A percentile compares a stretch with the other conserved stretches of the same genome.
These are phyloP conservation scores for Noccaea bulbosa DNA, from an alignment of 345 rosid species.

Conservation along the genomic window DNA sequence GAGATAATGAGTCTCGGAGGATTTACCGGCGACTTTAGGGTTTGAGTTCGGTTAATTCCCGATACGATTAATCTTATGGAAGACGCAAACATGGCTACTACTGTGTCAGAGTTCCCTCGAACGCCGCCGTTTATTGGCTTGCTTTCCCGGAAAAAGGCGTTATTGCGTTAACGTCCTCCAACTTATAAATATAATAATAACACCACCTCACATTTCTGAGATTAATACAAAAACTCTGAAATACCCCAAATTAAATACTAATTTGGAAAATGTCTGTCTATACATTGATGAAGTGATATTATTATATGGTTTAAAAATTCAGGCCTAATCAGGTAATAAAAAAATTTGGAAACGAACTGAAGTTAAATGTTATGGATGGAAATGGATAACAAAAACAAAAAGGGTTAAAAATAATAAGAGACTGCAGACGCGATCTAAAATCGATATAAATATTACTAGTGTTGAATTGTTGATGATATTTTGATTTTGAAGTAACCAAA, in stretches of 20 bases:
- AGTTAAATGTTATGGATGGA: no score
- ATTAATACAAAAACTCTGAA: background rate
- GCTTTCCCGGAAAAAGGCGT: background rate
- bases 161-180: conserved; percentile 1
- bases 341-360: no score
- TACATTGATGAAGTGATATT: no score
- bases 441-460: no score
- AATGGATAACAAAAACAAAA: no score
- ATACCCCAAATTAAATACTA: background rate
- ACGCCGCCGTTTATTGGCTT: conserved; percentile 3
- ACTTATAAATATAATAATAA: conserved; percentile 3
- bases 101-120: background rate
- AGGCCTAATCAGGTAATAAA: no score
- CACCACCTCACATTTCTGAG: background rate
- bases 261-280: no score
- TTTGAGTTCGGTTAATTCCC: conserved; percentile 20
- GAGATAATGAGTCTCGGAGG: conserved; percentile 1
- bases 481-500: background rate
- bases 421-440: background rate
- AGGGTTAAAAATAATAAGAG: no score
- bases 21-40: conserved; percentile 34
- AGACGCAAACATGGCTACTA: conserved; percentile 36
- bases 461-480: no score
- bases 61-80: conserved; percentile 39
- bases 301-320: no score